Evolutionary conservation across 1,284 basidiomycete genomes (phyloP), one percentile per base, ranked within the genome.

Genomic region (Melampsora americana): DNA sequence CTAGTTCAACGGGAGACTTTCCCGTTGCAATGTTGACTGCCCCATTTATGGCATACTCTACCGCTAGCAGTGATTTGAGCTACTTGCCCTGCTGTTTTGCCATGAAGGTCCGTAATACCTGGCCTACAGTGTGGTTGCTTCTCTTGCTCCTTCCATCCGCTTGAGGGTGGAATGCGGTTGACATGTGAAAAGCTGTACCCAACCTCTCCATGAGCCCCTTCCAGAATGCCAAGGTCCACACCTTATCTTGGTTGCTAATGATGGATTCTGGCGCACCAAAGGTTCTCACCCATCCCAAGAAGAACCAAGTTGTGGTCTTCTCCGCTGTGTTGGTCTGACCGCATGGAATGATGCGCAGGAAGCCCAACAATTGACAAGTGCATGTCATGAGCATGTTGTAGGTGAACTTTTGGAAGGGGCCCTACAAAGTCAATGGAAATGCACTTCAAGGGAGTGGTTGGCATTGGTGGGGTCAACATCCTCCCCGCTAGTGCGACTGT

Each of bases 71-170:
- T 79, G 69, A 18, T 1, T 23, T 20, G n/a, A 70, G 20, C 79
- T 77, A 80, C 60, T 77, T 53, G 23, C 46, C 30, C 53, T 69
- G 67, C 50, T 28, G 65, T 65, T 62, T 80, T 77, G 23, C 67
- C 11, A 1, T 73, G 26, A 69, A 69, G 9, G 26, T 56, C 9
- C 73, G 74, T 2, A 80, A 46, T 32, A 75, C 66, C 59, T 60
- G 83, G 0, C 78, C 81, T 0, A 85, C 74, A 0, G 83, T 84
- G 53, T 84, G 84, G 64, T 84, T 84, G 0, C 81, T 80, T 0
- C 78, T 59, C 78, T 85, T 81, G n/a, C 80, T 83, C 0, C 69
- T 14, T n/a, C 81, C 79, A 46, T 82, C 81, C 0, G 80, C 80
- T 67, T 81, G 66, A 0, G 81, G 80, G 79, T 80, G 82, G 59